Base-by-base conservation (phyloP, 2,329 filamentous ascomycete species). In the Diaporthe humulicola region DNA sequence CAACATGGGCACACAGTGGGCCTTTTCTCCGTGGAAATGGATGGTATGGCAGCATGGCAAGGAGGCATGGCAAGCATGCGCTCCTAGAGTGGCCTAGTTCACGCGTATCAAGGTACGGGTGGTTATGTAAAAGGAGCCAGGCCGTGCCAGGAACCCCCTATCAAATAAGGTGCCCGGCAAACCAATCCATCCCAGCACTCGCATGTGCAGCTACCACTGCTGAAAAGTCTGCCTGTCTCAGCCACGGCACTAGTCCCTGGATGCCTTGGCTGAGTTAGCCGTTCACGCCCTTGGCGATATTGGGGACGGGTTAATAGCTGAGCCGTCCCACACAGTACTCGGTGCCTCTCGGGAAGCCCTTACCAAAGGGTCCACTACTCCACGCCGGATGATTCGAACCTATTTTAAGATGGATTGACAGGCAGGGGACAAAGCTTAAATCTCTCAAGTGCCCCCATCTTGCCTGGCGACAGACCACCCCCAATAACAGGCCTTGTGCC, bases 141-240 rank as follows among this genome's bases (percentile, higher is more conserved):
- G n/a, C n/a, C n/a, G 2, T 2, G n/a, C 60, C 25, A 14, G 40
- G 40, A 22, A 6, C 17, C 40, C 38, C 25, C 38, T 28, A n/a
- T 36, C 42, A 36, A 36, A 19, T 36, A 33, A 50, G 25, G n/a
- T 48, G 60, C 19, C 25, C 9, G 8, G n/a, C n/a, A 30, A 30
- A n/a, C 60, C 60, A 64, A 22, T 64, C 40, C 17, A 48, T 33
- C 60, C 60, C 25, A 33, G 58, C 58, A 61, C 36, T 45, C 25
- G 40, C 38, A 61, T 61, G n/a, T 61, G 58, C 56, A 61, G 38
- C n/a, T 64, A 19, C 25, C 17, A 64, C 25, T 17, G 38, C 60
- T 64, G 60, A 48, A 64, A 64, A 64, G 60, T 48, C 60, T 64
- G 60, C 60, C 60, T 7, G 60, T 33, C 60, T 48, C 60, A 64